Conservation (phyloP, 2,329 filamentous ascomycete species). For the Beauveria asiatica region DNA sequence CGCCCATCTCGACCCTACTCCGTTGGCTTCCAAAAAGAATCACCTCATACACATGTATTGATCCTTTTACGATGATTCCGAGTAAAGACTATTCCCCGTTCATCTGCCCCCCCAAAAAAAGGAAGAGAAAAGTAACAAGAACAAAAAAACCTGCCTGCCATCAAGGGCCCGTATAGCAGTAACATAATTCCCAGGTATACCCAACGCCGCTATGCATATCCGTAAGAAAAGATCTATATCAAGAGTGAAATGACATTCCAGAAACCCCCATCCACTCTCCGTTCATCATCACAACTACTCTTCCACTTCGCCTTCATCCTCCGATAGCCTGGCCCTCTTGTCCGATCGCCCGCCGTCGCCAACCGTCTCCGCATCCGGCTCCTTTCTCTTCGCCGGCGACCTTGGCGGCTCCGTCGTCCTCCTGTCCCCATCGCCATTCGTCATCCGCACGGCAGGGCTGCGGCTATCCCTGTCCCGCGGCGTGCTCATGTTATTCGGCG, state of each 20-base stretch:
- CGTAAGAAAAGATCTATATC: background rate
- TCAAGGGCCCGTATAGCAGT: background rate
- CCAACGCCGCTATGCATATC: constrained; percentile 10
- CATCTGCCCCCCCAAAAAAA: background rate
- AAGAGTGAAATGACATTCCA: background rate
- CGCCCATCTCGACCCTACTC: too few species aligned
- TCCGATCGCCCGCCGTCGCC: constrained; percentile 28
- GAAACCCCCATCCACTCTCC: background rate
- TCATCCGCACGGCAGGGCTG: constrained; percentile 33
- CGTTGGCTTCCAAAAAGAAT: too few species aligned
- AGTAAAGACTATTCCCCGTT: too few species aligned
- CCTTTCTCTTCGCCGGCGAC: constrained; percentile 34
- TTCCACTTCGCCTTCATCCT: constrained; percentile 41
- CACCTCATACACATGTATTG: too few species aligned
- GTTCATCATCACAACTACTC: constrained; percentile 18
- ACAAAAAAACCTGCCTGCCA: background rate
- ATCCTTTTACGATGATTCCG: too few species aligned
- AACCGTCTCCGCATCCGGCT: constrained; percentile 25
- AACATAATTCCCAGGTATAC: constrained; percentile 6
- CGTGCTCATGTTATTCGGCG: constrained; percentile 36
- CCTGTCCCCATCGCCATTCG: constrained; percentile 31
- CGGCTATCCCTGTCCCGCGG: constrained; percentile 42
- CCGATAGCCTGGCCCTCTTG: constrained; percentile 37
- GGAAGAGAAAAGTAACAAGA: background rate
- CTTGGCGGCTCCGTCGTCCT: constrained; percentile 15